Evolutionary conservation across 495 filamentous ascomycete genomes (phyloP).

Genomic region (Penicillium salamii): DNA sequence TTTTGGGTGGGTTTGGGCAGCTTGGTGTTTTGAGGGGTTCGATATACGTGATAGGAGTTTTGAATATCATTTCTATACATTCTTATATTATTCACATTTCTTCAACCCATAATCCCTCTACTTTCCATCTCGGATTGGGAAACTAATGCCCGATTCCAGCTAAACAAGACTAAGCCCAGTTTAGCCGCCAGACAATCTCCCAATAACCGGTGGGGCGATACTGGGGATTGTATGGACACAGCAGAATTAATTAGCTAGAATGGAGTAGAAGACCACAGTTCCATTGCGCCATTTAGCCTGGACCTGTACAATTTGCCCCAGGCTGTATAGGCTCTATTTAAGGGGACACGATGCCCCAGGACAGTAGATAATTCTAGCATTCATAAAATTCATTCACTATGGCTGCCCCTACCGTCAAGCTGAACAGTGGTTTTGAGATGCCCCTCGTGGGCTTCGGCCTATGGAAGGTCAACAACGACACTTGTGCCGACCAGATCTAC

Average conservation of each 20-base stretch:
- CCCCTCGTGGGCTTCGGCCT: slow-evolving; percentile 79
- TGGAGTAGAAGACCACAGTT: background rate
- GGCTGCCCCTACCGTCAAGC: slow-evolving; percentile 58
- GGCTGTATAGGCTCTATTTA: no score
- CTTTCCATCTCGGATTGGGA: background rate
- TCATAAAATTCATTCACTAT: slow-evolving; percentile 8
- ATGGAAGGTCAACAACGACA: slow-evolving; percentile 83
- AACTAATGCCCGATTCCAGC: background rate
- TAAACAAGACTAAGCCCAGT: background rate
- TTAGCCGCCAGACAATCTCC: background rate
- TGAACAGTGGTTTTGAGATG: slow-evolving; percentile 81
- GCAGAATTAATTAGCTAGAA: background rate
- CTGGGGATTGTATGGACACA: background rate
- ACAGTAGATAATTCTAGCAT: background rate
- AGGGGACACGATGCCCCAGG: background rate
- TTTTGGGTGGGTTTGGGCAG: slow-evolving; percentile 3
- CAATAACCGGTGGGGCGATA: slow-evolving; percentile 2
- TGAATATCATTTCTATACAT: background rate
- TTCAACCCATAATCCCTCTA: background rate
- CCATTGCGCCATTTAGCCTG: slow-evolving; percentile 2
- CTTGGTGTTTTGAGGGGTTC: background rate
- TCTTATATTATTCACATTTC: background rate
- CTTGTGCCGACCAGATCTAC: slow-evolving; percentile 77
- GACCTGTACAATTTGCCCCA: background rate
- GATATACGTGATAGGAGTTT: background rate